Evolutionary conservation across 768 basidiomycete genomes (phyloP).

Genomic region (Crassisporium funariophilum): DNA sequence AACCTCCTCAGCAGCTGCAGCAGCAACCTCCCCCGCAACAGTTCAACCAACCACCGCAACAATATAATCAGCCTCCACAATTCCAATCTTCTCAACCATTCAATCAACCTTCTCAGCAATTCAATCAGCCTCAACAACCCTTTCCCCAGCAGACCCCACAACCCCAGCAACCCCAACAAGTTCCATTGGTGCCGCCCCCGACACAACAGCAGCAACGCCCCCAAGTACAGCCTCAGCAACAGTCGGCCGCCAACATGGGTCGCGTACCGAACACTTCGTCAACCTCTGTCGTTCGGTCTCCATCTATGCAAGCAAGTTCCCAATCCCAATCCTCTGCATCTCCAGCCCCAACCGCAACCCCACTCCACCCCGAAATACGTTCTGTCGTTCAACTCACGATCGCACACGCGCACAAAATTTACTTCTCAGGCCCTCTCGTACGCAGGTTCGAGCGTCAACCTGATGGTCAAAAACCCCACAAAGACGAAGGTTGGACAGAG

Average conservation of each 20-base stretch:
- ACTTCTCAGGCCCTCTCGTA: constrained; percentile 83
- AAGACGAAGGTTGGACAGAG: constrained; percentile 80
- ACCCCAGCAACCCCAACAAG: constrained; percentile 19
- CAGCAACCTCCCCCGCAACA: constrained; percentile 9
- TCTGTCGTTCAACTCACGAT: constrained; percentile 74
- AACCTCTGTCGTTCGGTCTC: constrained; percentile 5
- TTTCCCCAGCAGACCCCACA: constrained; percentile 19
- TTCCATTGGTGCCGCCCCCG: neutral
- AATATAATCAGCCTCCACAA: constrained; percentile 12
- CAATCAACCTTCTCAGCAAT: constrained; percentile 7
- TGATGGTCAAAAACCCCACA: constrained; percentile 67
- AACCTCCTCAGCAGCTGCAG: constrained; percentile 11
- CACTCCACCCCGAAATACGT: constrained; percentile 80
- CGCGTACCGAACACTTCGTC: constrained; percentile 6
- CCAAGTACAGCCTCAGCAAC: constrained; percentile 6
- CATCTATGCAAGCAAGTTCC: constrained; percentile 8
- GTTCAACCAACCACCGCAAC: constrained; percentile 11
- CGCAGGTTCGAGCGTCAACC: constrained; percentile 77
- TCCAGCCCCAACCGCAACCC: constrained; percentile 35
- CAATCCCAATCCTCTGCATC: too few species aligned
- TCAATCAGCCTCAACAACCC: constrained; percentile 10
- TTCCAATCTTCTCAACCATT: constrained; percentile 5
- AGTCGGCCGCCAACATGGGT: neutral
- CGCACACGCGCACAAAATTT: constrained; percentile 82
- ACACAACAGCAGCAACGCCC: constrained; percentile 5